Evolutionary conservation across 768 basidiomycete species (phyloP), one percentile per base, ranked within the genome.

Genomic region (Leccinum ochraceum): DNA sequence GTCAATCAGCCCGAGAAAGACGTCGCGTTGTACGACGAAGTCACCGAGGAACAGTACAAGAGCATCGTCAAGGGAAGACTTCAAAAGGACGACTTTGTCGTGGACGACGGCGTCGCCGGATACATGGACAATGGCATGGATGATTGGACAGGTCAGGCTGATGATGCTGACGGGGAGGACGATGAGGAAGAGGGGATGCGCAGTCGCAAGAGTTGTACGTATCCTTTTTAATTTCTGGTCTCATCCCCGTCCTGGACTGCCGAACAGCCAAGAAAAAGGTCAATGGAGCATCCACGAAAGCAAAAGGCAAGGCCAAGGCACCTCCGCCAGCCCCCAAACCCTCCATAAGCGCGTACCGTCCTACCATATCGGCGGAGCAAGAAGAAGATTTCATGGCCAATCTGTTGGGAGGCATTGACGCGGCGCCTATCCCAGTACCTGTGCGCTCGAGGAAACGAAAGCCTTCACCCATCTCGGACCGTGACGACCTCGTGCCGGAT

Each of bases 71-170:
- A 83, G 58, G 86, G 87, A 1, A 82, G 97, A 17, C 80, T 97
- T 7, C 87, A 91, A 60, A 79, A 80, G 65, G 94, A 98, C 64
- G 97, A 99, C 73, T 99, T 99, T 63, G 92, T 98, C 20, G 88
- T 90, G 39, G 97, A 98, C 69, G 97, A 98, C 76, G 94, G 94
- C 28, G 83, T 89, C 0, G 83, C 80, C 14, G 97, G 94, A 6
- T 98, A 99, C 68, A 87, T 89, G 72, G 97, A 99, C 77, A 93
- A 97, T 70, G 97, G 97, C 5, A 88, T 94, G 87, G 97, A 98
- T 60, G 95, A 96, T 69, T 98, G 93, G 89, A 84, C 83, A 34
- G 83, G 81, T 28, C 83, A 78, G 9, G 79, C 81, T 30, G 79
- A 82, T 28, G 79, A 82, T 52, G 80, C 82, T 7, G 83, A 87